Conservation (phyloP, 2,329 filamentous ascomycete species). For the Alternaria metachromatica region DNA sequence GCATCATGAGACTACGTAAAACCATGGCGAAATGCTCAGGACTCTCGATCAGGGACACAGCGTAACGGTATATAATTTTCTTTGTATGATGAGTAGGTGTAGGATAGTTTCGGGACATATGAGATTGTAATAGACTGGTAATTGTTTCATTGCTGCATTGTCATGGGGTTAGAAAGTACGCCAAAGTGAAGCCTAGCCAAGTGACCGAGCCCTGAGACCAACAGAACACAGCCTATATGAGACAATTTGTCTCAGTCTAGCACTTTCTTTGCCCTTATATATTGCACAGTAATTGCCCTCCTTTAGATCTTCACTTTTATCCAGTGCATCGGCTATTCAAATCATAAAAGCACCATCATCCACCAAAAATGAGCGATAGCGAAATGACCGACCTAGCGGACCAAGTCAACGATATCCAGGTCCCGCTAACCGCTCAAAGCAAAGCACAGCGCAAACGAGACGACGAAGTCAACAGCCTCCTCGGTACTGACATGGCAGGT, state of each 20-base stretch:
- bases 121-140: neutral
- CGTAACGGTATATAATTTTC: neutral
- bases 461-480: neutral
- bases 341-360: neutral
- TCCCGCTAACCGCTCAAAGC: neutral
- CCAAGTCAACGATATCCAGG: neutral
- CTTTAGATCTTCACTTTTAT: neutral
- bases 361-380: neutral
- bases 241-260: neutral
- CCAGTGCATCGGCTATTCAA: neutral
- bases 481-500: neutral
- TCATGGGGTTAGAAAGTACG: neutral
- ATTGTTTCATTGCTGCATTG: neutral
- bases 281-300: neutral
- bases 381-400: neutral
- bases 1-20: no score
- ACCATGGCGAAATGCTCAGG: no score
- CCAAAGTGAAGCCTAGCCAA: neutral
- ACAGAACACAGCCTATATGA: neutral
- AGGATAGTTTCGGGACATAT: neutral
- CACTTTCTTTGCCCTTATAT: neutral
- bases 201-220: neutral
- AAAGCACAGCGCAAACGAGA: neutral
- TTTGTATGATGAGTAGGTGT: neutral
- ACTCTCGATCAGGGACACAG: no score